Evolutionary conservation across 163 green algal genomes (phyloP), one percentile per base, ranked within the genome.

Genomic region (Chlamydomonas reinhardtii): DNA sequence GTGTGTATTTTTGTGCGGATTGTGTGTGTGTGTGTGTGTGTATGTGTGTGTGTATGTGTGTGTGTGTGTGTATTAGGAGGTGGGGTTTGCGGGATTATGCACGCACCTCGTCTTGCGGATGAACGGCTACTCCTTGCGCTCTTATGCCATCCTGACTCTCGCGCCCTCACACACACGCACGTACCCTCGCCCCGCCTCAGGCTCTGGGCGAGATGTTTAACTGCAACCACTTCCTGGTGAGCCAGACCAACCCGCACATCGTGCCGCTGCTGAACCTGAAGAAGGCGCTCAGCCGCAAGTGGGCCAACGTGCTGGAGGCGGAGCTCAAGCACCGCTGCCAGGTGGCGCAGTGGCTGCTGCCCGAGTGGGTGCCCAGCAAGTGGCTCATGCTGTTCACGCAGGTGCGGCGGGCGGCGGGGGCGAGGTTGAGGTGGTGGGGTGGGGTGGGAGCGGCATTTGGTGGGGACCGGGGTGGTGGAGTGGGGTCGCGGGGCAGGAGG

Each of bases 221-320:
- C 87, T 98, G 98, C 70, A 99, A 99, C 94, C 97, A 99, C 92
- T 99, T 99, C 86, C 94, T 99, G 34, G 97, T 99, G 20, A 94
- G 74, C 86, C 96, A 99, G 89, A 98, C 96, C 87, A 99, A 99
- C 93, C 98, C 98, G 31, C 95, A 99, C 93, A 97, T 99, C 65
- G 96, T 97, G 68, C 98, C 98, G 25, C 91, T 98, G n/a, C 93
- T 99, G 25, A 96, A 97, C 91, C 84, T 98, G 20, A 99, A 98
- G 91, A 93, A 93, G 66, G 83, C 77, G 32, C 80, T 98, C 85
- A 94, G 94, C 62, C 82, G 83, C 52, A 94, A 91, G 87, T 93
- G 95, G 76, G 95, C 95, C 64, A 93, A 96, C n/a, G 78, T 98
- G 75, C 62, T 91, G 39, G 96, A 99, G 90, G 91, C 93, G 35